These are phyloP conservation scores for Pontederia crassipes DNA, from an alignment of 176 grass and related monocot genomes.

Conservation along the genomic window DNA sequence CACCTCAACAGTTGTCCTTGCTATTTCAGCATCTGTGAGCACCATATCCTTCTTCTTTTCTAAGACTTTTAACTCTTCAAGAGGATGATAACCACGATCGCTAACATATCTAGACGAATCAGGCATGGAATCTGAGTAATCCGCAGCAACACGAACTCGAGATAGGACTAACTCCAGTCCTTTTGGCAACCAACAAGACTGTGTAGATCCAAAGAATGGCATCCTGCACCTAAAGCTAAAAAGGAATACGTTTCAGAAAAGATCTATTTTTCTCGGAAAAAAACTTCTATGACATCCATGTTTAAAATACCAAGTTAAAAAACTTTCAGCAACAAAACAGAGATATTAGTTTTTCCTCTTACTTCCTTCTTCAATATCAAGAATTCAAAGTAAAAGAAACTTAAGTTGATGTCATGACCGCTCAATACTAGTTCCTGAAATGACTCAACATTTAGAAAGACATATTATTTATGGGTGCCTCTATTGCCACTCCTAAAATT, in stretches of 20 bases:
- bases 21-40: conserved; percentile 80
- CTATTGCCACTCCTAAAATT: no score
- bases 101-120: conserved; percentile 53
- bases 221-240: conserved; percentile 49
- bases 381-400: no score
- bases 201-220: conserved; percentile 44
- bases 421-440: no score
- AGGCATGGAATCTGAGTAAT: conserved; percentile 84
- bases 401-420: no score
- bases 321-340: no score
- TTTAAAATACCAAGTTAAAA: no score
- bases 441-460: no score
- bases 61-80: conserved; percentile 89
- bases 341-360: no score
- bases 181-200: conserved; percentile 36
- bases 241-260: background rate
- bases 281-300: no score
- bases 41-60: conserved; percentile 67
- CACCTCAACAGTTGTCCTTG: conserved; percentile 88
- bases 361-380: no score
- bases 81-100: conserved; percentile 72
- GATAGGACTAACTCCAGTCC: conserved; percentile 34
- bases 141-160: conserved; percentile 72
- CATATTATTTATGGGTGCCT: no score
- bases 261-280: background rate